Percentiles rank a stretch among this genome's conserved stretches.
phyloP scores from a whole-genome alignment of 805 yeast species.

The Cephaloascus fragrans region DNA sequence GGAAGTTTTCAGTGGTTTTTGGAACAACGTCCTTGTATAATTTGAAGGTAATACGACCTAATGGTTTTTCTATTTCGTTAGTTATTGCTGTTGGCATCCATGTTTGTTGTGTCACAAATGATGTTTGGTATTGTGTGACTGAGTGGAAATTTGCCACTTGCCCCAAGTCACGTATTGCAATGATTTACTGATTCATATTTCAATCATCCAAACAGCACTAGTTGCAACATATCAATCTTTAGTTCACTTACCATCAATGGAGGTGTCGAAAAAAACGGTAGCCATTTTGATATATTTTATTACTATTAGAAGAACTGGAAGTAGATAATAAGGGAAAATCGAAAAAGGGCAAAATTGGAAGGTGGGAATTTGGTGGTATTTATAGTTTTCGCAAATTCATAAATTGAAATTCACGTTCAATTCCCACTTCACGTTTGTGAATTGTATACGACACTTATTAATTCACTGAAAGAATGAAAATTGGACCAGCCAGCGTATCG shows the following conservation, averaged over 20 bases:
- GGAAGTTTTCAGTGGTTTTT: constrained; percentile 93
- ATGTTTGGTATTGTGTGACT: background rate
- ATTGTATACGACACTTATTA: no score
- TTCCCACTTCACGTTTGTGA: no score
- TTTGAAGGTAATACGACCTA: constrained; percentile 81
- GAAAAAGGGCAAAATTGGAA: no score
- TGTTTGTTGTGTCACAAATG: background rate
- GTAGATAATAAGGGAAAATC: no score
- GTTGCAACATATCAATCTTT: background rate
- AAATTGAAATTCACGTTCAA: no score
- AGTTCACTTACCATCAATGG: constrained; percentile 54
- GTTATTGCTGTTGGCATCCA: constrained; percentile 1
- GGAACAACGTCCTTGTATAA: constrained; percentile 88
- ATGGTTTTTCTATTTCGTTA: constrained; percentile 32
- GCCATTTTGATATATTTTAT: constrained; percentile 29
- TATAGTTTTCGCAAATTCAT: no score
- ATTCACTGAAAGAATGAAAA: no score
- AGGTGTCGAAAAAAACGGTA: constrained; percentile 72
- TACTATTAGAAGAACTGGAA: no score
- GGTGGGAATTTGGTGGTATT: no score
- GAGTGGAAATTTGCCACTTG: background rate
- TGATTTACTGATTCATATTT: no score
- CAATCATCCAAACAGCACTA: background rate
- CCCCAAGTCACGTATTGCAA: no score
- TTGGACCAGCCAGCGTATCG: no score